Percentiles rank a stretch among this genome's conserved stretches.
Conservation (phyloP, 2,329 filamentous ascomycete species). For the Exophiala spinifera region DNA sequence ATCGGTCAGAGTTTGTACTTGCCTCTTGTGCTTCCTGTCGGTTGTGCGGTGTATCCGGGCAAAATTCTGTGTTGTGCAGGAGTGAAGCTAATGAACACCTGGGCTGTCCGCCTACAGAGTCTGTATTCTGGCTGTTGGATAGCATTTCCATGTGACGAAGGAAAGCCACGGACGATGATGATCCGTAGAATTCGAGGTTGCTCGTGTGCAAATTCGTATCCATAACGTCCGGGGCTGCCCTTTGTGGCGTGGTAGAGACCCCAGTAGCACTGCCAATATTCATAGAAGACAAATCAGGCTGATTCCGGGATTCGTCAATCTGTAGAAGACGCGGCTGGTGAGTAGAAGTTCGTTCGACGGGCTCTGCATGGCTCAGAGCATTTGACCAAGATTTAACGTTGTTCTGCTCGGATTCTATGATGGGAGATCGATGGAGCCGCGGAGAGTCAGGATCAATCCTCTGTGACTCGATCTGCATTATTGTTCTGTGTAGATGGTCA, state of each 20-base stretch:
- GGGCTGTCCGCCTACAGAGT: slow-evolving; percentile 20
- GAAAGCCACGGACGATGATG: slow-evolving; percentile 47
- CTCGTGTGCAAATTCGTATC: slow-evolving; percentile 47
- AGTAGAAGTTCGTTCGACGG: too few species aligned
- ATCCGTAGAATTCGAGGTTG: slow-evolving; percentile 49
- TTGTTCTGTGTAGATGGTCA: too few species aligned
- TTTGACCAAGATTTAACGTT: not conserved
- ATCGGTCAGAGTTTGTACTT: slow-evolving; percentile 33
- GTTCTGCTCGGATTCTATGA: slow-evolving; percentile 1
- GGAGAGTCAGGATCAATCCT: not conserved
- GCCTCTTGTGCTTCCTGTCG: slow-evolving; percentile 21
- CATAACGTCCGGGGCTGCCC: slow-evolving; percentile 39
- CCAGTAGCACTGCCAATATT: not conserved
- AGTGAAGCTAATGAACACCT: slow-evolving; percentile 44
- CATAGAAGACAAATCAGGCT: not conserved
- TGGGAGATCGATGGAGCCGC: not conserved
- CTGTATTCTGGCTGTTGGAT: slow-evolving; percentile 30
- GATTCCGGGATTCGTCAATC: not conserved
- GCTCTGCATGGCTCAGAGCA: too few species aligned
- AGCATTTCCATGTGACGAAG: slow-evolving; percentile 39
- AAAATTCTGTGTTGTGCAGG: slow-evolving; percentile 48
- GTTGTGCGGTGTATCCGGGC: slow-evolving; percentile 25
- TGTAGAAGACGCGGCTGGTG: not conserved
- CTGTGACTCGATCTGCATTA: too few species aligned
- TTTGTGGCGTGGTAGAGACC: not conserved